These are phyloP conservation scores for Avicennia marina DNA, from an alignment of 257 asterid genomes.

Conservation along the genomic window DNA sequence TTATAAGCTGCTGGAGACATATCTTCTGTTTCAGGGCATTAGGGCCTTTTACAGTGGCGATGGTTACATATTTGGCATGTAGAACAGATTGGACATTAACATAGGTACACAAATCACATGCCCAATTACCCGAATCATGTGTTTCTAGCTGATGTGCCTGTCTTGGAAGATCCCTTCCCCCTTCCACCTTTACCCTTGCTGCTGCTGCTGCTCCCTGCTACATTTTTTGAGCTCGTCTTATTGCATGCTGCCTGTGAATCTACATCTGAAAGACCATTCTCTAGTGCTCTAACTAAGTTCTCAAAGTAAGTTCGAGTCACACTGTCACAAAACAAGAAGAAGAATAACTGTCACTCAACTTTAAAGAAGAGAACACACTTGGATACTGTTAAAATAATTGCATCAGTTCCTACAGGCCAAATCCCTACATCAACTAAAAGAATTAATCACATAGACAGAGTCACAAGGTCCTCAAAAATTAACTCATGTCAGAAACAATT, in stretches of 20 bases:
- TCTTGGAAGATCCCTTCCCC: constrained; percentile 51
- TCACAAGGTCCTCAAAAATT: no score
- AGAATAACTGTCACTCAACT: background rate
- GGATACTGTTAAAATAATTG: background rate
- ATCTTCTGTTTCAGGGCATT: background rate
- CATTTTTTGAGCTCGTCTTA: constrained; percentile 43
- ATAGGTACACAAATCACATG: constrained; percentile 60
- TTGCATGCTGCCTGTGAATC: constrained; percentile 58
- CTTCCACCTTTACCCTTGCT: constrained; percentile 66
- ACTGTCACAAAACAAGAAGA: constrained; percentile 37
- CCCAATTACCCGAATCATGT: constrained; percentile 55
- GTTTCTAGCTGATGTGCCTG: constrained; percentile 39
- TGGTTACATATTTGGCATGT: constrained; percentile 50
- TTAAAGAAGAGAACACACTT: no score
- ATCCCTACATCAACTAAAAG: no score
- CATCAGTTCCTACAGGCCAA: background rate
- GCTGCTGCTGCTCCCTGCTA: constrained; percentile 63
- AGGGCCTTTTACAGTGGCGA: constrained; percentile 28
- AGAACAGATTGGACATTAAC: constrained; percentile 35
- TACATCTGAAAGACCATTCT: constrained; percentile 90
- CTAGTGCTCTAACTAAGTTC: constrained; percentile 85
- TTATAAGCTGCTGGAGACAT: no score
- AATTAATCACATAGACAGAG: no score
- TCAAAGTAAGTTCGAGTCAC: constrained; percentile 90
- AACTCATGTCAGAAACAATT: no score